These are phyloP conservation scores for Phlebiopsis flavidoalba DNA, from an alignment of 768 basidiomycete genomes.

Conservation along the genomic window DNA sequence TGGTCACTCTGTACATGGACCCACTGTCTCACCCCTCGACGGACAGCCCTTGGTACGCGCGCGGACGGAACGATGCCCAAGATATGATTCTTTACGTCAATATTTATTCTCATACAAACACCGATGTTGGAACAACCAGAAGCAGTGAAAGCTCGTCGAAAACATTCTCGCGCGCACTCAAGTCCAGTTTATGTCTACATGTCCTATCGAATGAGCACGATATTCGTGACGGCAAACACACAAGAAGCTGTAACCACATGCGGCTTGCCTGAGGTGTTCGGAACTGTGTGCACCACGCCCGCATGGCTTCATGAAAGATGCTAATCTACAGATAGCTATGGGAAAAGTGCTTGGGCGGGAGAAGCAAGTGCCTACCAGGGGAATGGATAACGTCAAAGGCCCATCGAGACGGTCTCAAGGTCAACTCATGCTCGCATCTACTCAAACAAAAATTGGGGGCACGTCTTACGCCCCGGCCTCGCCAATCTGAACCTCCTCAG, in stretches of 20 bases:
- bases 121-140: conserved; percentile 71
- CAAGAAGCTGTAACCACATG: conserved; percentile 98
- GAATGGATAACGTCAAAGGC: conserved; percentile 96
- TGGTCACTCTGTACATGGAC: conserved; percentile 95
- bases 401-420: conserved; percentile 97
- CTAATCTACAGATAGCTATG: conserved; percentile 61
- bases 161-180: conserved; percentile 72
- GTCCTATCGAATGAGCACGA: conserved; percentile 97
- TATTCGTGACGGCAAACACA: conserved; percentile 92
- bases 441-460: conserved; percentile 95
- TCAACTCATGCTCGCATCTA: conserved; percentile 97
- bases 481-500: conserved; percentile 94
- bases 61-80: background rate
- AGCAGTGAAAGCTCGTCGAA: conserved; percentile 73
- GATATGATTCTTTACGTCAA: background rate
- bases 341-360: conserved; percentile 92
- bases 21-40: conserved; percentile 76
- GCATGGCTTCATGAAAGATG: background rate
- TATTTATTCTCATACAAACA: conserved; percentile 86
- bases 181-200: conserved; percentile 87
- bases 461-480: conserved; percentile 98
- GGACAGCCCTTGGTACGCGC: conserved; percentile 83
- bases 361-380: conserved; percentile 82
- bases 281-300: conserved; percentile 15
- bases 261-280: conserved; percentile 97